Conservation (phyloP, 495 filamentous ascomycete species). For the Trichodelitschia bisporula region DNA sequence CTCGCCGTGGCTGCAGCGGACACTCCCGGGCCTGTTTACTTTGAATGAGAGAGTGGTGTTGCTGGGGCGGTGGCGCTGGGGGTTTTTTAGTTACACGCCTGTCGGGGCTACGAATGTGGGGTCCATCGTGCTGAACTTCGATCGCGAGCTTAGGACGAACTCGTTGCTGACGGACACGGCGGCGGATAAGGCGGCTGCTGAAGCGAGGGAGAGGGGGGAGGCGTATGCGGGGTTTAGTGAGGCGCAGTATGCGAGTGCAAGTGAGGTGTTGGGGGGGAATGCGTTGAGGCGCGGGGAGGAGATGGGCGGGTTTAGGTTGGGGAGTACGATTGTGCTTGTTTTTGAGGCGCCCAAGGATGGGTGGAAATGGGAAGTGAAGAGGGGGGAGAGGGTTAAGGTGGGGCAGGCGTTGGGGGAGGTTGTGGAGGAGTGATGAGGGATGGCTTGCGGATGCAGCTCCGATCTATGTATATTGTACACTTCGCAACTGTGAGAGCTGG, state of each 20-base stretch:
- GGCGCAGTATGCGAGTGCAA: conserved; percentile 65
- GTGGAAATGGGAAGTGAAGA: conserved; percentile 61
- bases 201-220: conserved; percentile 51
- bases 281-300: conserved; percentile 72
- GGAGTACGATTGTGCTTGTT: conserved; percentile 84
- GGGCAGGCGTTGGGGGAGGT: conserved; percentile 63
- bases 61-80: conserved; percentile 83
- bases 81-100: conserved; percentile 88
- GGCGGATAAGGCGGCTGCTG: conserved; percentile 56
- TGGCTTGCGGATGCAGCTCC: no score
- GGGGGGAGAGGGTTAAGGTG: conserved; percentile 71
- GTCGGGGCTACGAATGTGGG: conserved; percentile 98
- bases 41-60: conserved; percentile 92
- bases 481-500: no score
- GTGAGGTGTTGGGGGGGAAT: conserved; percentile 53
- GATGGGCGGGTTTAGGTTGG: conserved; percentile 94
- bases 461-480: no score
- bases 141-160: conserved; percentile 83
- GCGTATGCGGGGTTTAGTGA: conserved; percentile 69
- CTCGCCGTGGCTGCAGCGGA: conserved; percentile 77
- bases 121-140: conserved; percentile 92
- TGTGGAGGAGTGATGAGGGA: conserved; percentile 6
- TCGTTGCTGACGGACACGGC: conserved; percentile 70
- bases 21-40: conserved; percentile 79
- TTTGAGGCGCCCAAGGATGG: conserved; percentile 82